These are phyloP conservation scores for Russula sp. DNA, from an alignment of 768 basidiomycete species.

Conservation along the genomic window DNA sequence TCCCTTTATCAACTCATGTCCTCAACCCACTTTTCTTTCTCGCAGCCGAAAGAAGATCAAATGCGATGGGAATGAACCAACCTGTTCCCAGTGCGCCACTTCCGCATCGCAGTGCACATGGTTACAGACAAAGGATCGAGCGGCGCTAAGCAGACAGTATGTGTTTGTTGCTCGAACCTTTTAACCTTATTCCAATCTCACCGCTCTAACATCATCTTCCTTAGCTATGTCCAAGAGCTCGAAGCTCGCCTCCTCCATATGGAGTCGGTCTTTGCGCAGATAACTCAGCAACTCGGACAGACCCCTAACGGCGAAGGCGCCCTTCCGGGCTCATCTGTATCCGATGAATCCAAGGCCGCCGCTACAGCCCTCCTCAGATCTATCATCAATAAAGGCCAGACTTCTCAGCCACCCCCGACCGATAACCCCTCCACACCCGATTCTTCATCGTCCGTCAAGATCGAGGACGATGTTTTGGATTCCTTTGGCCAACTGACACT, in stretches of 20 bases:
- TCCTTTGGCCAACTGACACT: slow-evolving; percentile 82
- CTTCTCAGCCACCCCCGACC: slow-evolving; percentile 11
- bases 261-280: slow-evolving; percentile 79
- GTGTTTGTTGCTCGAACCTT: slow-evolving; percentile 29
- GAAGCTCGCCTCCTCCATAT: slow-evolving; percentile 82
- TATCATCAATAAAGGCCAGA: slow-evolving; percentile 22
- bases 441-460: slow-evolving; percentile 42
- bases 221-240: slow-evolving; percentile 85
- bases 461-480: slow-evolving; percentile 73
- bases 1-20: slow-evolving; percentile 11
- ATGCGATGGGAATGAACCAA: slow-evolving; percentile 83
- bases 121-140: slow-evolving; percentile 88
- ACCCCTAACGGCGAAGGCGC: slow-evolving; percentile 31
- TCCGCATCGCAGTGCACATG: slow-evolving; percentile 78
- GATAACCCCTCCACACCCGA: slow-evolving; percentile 28
- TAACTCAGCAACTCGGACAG: slow-evolving; percentile 68
- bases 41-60: slow-evolving; percentile 87
- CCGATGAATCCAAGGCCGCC: slow-evolving; percentile 8
- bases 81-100: slow-evolving; percentile 71
- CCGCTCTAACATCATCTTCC: not conserved
- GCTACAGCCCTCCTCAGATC: slow-evolving; percentile 24
- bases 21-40: slow-evolving; percentile 18
- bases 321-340: slow-evolving; percentile 14
- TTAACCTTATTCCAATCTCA: slow-evolving; percentile 21
- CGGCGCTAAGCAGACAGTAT: slow-evolving; percentile 83